Base-by-base conservation (phyloP, 305 asterid genomes). In the Plantago lanceolata region DNA sequence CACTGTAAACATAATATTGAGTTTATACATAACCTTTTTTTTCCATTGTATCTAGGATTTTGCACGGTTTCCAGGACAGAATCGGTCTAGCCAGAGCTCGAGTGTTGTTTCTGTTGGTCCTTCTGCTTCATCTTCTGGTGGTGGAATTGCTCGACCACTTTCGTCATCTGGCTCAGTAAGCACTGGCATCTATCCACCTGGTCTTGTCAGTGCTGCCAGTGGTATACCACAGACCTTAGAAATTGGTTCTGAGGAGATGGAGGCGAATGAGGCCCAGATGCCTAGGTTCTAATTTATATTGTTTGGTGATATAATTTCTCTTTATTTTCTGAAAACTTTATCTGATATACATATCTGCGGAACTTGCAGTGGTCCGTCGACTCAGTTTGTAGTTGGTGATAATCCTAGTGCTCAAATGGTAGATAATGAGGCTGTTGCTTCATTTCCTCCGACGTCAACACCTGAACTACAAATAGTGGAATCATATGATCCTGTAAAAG, bases 21-120 rank as follows among this genome's bases (percentile, higher is more conserved):
- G 50, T 49, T 60, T 62, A 57, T 63, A 53, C 59, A 61, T 55
- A 19, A 5, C 64, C 57, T 21, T 49, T 65, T 69, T 35, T 28
- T n/a, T 70, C 57, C 53, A 50, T 51, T 50, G 60, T 71, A 64
- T 45, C 3, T 66, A 82, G 99, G 99, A 94, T 79, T 94, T 94
- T 80, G 96, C 95, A 71, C 85, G 96, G 75, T 81, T 94, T 63
- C 99, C 96, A 17, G 88, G 93, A 73, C 96, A 88, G 83, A 94
- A 86, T 62, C 91, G 88, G 69, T 73, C 96, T 16, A 71, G 82
- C 74, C 96, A 85, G 73, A 82, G 74, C 81, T 82, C 95, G 58
- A 87, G 75, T 71, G 75, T 84, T 56, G 78, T 77, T 61, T 84
- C 96, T 65, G 89, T 79, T 66, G 86, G 81, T 75, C 94, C 88